phyloP scores from a whole-genome alignment of 2,329 filamentous ascomycete genomes.

The Epichloe brachyelytri region DNA sequence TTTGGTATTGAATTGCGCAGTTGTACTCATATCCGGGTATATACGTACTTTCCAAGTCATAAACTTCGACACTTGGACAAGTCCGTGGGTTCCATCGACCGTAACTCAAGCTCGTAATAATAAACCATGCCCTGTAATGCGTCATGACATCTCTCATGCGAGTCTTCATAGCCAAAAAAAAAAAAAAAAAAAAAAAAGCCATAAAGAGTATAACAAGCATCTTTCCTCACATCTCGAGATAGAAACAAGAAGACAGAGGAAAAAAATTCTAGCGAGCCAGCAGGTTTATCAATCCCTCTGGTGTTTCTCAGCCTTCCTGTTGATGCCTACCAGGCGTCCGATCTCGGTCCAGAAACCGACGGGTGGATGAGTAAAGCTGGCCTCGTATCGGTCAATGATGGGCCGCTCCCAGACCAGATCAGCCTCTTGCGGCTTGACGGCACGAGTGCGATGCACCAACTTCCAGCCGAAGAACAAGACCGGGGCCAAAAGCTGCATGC shows the following conservation, averaged over 20 bases:
- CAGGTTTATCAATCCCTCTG: slow-evolving; percentile 4
- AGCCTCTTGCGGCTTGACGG: slow-evolving; percentile 38
- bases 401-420: slow-evolving; percentile 51
- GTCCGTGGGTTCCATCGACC: background rate
- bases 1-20: background rate
- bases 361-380: slow-evolving; percentile 32
- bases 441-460: slow-evolving; percentile 43
- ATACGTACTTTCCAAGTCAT: slow-evolving; percentile 1
- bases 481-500: slow-evolving; percentile 41
- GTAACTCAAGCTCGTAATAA: slow-evolving; percentile 1
- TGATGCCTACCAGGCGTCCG: slow-evolving; percentile 29
- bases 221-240: background rate
- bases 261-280: too few relatives aligned
- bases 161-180: too few relatives aligned
- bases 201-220: background rate
- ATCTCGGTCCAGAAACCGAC: slow-evolving; percentile 45
- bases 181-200: background rate
- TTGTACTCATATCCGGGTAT: slow-evolving; percentile 4
- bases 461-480: slow-evolving; percentile 50
- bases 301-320: slow-evolving; percentile 12
- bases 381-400: slow-evolving; percentile 44
- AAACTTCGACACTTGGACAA: background rate
- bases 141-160: background rate
- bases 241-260: background rate
- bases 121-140: background rate